Conservation (phyloP, 1,139 yeast genomes). For the Suhomyces ambrosiae region DNA sequence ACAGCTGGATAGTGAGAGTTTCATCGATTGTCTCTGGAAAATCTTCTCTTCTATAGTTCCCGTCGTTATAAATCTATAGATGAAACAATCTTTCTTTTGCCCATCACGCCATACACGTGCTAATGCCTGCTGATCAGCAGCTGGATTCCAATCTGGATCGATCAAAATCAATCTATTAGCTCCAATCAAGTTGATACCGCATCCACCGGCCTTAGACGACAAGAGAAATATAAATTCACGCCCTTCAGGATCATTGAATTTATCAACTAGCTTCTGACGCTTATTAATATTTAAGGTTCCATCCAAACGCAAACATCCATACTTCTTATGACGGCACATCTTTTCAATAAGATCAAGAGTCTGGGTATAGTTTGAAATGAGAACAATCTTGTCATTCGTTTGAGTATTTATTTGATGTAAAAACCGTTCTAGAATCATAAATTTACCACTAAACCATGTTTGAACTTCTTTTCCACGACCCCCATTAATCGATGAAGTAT, state of each 20-base stretch:
- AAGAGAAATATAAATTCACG: conserved; percentile 84
- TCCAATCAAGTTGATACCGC: conserved; percentile 96
- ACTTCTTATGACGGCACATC: conserved; percentile 73
- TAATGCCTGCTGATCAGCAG: conserved; percentile 96
- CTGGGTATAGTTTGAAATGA: conserved; percentile 92
- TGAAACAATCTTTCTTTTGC: conserved; percentile 94
- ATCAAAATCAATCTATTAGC: conserved; percentile 86
- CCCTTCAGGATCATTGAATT: conserved; percentile 87
- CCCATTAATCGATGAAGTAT: conserved; percentile 39
- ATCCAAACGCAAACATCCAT: conserved; percentile 83
- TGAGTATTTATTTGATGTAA: conserved; percentile 72
- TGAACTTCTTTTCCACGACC: conserved; percentile 57
- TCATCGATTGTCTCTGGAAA: conserved; percentile 92
- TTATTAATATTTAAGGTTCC: conserved; percentile 93
- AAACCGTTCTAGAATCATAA: conserved; percentile 70
- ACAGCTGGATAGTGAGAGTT: conserved; percentile 87
- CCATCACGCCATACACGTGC: conserved; percentile 99
- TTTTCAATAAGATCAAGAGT: conserved; percentile 88
- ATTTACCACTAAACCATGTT: conserved; percentile 65
- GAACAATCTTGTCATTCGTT: conserved; percentile 90
- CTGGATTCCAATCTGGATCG: conserved; percentile 99
- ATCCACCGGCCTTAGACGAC: conserved; percentile 98
- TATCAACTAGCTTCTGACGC: conserved; percentile 89
- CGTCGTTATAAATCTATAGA: conserved; percentile 88
- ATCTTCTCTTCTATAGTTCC: conserved; percentile 97